Evolutionary conservation across 257 asterid species (phyloP).

Genomic region (Knoxia roxburghii): DNA sequence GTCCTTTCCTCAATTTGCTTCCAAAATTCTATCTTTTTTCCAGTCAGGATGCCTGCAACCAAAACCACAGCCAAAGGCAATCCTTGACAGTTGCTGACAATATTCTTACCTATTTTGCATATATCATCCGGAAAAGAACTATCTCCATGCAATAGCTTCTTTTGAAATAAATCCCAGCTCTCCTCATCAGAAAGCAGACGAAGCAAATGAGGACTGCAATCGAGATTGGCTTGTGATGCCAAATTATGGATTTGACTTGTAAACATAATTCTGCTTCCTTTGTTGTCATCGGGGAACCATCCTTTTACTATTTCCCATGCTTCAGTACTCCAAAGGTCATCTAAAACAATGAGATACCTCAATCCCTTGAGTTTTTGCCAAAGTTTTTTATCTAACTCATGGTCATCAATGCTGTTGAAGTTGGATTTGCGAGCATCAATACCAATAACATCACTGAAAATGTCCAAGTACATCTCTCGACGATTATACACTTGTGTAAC

Average conservation of each 20-base stretch:
- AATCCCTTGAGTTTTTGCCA: not conserved
- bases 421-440: not conserved
- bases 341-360: not conserved
- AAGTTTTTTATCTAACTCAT: slow-evolving; percentile 2
- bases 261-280: slow-evolving; percentile 2
- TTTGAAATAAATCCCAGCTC: slow-evolving; percentile 1
- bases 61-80: slow-evolving; percentile 8
- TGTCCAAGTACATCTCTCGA: not conserved
- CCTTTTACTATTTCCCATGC: not conserved
- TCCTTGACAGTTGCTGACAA: slow-evolving; percentile 3
- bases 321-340: slow-evolving; percentile 4
- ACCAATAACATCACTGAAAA: not conserved
- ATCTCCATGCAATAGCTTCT: not conserved
- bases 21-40: not conserved
- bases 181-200: slow-evolving; percentile 3
- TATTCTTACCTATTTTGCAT: not conserved
- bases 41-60: slow-evolving; percentile 1
- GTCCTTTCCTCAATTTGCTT: not conserved
- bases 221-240: not conserved
- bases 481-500: slow-evolving; percentile 15
- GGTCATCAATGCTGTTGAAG: not conserved
- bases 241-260: slow-evolving; percentile 3
- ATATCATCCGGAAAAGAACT: not conserved
- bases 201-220: slow-evolving; percentile 7
- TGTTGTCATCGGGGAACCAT: not conserved